Conservation (phyloP, 164 flowering plant genomes). For the grape (Vitis vinifera) region DNA sequence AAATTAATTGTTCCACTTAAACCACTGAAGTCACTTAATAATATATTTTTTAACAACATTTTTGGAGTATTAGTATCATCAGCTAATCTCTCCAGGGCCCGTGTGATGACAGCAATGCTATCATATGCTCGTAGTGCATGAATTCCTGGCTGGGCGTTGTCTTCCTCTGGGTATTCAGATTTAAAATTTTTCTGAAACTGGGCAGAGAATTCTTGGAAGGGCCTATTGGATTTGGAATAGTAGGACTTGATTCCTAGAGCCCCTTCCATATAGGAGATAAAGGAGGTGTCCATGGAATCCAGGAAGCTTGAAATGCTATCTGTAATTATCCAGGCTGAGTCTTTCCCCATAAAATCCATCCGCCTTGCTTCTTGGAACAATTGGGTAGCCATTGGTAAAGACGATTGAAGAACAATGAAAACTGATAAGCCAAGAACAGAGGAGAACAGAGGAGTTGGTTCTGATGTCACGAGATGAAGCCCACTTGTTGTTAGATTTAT, state of each 20-base stretch:
- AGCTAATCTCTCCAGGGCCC: conserved; percentile 7
- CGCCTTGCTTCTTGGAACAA: conserved; percentile 36
- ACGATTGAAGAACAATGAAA: conserved; percentile 32
- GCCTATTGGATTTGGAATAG: conserved; percentile 8
- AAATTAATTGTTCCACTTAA: conserved; percentile 34
- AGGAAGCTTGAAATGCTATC: conserved; percentile 29
- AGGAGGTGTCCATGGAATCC: conserved; percentile 23
- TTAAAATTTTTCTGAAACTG: conserved; percentile 15
- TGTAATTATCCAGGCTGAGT: conserved; percentile 40
- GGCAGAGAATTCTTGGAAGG: conserved; percentile 8
- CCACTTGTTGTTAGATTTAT: no score
- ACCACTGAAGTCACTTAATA: conserved; percentile 23
- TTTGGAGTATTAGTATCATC: conserved; percentile 3
- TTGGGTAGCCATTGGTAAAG: conserved; percentile 18
- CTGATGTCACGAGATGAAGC: no score
- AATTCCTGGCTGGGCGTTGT: conserved; percentile 23
- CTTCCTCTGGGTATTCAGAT: conserved; percentile 21
- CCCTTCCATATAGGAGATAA: conserved; percentile 34
- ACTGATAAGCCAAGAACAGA: no score
- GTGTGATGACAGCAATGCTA: conserved; percentile 13
- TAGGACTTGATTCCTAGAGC: conserved; percentile 34
- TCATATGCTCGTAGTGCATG: conserved; percentile 43
- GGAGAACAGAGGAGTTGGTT: no score
- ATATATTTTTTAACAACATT: conserved; percentile 10
- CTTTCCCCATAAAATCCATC: conserved; percentile 29